Evolutionary conservation across 1,284 basidiomycete species (phyloP), one percentile per base, ranked within the genome.

Genomic region (Naganishia sp.): DNA sequence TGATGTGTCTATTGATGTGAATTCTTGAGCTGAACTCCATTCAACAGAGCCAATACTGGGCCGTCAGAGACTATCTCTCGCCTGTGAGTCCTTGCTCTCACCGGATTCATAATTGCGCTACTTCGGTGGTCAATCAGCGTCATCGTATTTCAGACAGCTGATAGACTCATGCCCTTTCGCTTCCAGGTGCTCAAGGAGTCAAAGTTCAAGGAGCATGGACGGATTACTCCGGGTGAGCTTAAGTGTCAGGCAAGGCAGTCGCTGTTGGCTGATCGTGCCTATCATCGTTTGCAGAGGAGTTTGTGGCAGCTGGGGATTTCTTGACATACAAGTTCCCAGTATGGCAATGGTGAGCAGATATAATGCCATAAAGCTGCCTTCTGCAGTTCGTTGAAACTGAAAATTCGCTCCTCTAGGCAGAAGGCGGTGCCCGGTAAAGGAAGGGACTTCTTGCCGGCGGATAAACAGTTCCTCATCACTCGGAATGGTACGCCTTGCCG

Each of bases 141-240:
- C 36, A 46, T 46, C 45, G 7, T 23, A 5, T 9, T 9, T 21
- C 21, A 25, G 6, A 13, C 49, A 31, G 43, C 57, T 64, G 33
- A 48, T 52, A 18, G 36, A 46, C 43, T 64, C 36, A 18, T 31
- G 31, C 52, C 23, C 42, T 25, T 39, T 21, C 11, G 42, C n/a
- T 10, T 21, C 33, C 66, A 94, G 92, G 94, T 98, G 39, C 85
- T 99, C 72, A 90, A 90, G 76, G 95, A 99, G 82, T 94, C 90
- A 82, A 98, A 98, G 79, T 99, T 99, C 84, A 98, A 96, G 80
- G 95, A 99, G 80, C 92, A 97, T 76, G 95, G 95, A 13, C 84
- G 94, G 64, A 95, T 96, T 75, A 97, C 91, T 18, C 94, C 94
- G 70, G 94, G 93, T 70, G 36, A 23, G 45, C 46, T 36, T 16